Evolutionary conservation across 306 rosid genomes (phyloP), one percentile per base, ranked within the genome.

Genomic region (Cyclanthera cordifolia): DNA sequence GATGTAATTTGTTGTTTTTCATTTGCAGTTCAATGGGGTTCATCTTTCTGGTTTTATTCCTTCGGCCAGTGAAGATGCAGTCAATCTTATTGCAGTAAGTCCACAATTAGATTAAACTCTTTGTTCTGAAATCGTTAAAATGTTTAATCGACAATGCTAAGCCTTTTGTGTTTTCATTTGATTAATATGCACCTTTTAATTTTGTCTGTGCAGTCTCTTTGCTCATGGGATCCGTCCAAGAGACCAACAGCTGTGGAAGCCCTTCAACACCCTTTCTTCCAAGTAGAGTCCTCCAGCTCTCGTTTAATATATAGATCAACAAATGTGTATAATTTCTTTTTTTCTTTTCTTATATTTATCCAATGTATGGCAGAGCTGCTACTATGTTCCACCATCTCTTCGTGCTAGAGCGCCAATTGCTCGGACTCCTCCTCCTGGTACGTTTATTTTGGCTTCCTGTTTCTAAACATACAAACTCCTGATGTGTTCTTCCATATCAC

Each of bases 241-340:
- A 94, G 99, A 84, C 99, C 99, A 60, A 73, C 97, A 11, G 97
- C 99, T 75, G 74, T 76, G 24, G 97, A 82, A 84, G 96, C 87
- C 72, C 99, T 94, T 70, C 99, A 90, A 70, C 96, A 94, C 81
- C 96, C 97, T 76, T 94, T 94, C 90, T 94, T 94, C 66, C 95
- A 90, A 91, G 99, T 61, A 23, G 87, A 48, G 14, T 23, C 63
- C 60, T 69, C 53, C 48, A 37, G 54, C 51, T 34, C 55, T 55
- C 25, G 16, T 65, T 20, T 51, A 28, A 52, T 67, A 52, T 68
- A 52, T 58, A 15, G 39, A 59, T 19, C 13, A 10, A 46, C 19
- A 9, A 25, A 46, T 32, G 2, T 20, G 20, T 5, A 17, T 27
- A 19, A 8, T 23, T 45, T 43, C 30, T 11, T 52, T 57, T 47